A percentile compares a stretch with the other conserved stretches of the same genome.
Conservation (phyloP, 768 basidiomycete species). For the Termitomyces sp. region DNA sequence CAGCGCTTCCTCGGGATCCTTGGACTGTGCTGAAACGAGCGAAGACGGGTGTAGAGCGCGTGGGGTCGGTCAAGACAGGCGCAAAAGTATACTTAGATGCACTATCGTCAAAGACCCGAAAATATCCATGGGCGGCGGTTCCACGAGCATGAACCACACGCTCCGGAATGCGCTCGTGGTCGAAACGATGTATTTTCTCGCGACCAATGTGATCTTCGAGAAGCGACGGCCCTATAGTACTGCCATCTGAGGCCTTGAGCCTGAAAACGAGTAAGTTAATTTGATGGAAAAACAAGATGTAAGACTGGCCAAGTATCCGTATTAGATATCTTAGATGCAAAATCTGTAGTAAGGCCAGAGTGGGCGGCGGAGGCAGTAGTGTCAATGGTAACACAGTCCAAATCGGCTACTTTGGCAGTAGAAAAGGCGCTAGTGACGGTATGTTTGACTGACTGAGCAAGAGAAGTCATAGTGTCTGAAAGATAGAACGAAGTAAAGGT, state of each 20-base stretch:
- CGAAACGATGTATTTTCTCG: constrained; percentile 76
- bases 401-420: not conserved
- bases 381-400: not conserved
- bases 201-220: constrained; percentile 76
- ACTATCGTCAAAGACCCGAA: constrained; percentile 64
- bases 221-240: constrained; percentile 57
- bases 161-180: constrained; percentile 86
- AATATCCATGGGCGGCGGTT: constrained; percentile 78
- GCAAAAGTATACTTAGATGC: constrained; percentile 72
- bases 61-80: constrained; percentile 65
- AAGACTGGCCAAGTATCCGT: constrained; percentile 59
- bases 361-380: constrained; percentile 10
- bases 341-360: constrained; percentile 50
- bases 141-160: constrained; percentile 73
- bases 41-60: constrained; percentile 70
- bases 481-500: not conserved
- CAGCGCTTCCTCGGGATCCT: constrained; percentile 78
- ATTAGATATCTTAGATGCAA: constrained; percentile 52
- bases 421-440: not conserved
- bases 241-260: constrained; percentile 46
- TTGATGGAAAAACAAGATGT: not conserved
- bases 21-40: constrained; percentile 85
- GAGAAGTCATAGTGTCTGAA: not conserved
- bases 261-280: constrained; percentile 24
- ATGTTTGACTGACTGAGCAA: not conserved